Base-by-base conservation (phyloP, 2,329 filamentous ascomycete genomes). In the Penicillium italicum region DNA sequence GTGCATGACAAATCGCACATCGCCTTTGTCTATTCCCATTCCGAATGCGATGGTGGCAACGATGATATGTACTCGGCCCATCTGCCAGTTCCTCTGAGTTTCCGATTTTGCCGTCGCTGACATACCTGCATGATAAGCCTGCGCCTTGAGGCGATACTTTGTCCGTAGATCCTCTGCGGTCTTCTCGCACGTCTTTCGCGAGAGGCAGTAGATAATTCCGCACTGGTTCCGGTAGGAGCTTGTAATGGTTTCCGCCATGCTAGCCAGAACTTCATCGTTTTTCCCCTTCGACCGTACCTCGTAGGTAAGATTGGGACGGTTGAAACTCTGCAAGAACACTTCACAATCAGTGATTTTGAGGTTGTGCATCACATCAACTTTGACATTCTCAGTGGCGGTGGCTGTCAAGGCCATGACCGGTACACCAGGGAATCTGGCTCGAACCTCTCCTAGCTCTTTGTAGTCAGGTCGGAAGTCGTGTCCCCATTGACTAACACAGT, bases 21-120 rank as follows among this genome's bases (percentile, higher is more conserved):
- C 89, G 0, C 92, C 85, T 72, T 99, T 99, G 77, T 99, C 94
- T 62, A 99, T 99, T n/a, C 94, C 94, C 94, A 99, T 99, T 7
- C 94, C 94, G 70, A 99, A 99, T 24, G 94, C 94, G 72, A 99
- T 97, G 0, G 94, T 99, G 20, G 94, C 95, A 47, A 99, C 94
- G 41, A 99, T 95, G 33, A 99, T 89, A 63, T 96, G 89, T 66
- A 87, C 83, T 49, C 79, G 76, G 6, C 91, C 91, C 41, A 76
- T 77, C 72, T 99, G 94, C 94, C 94, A 99, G 30, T 85, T 74
- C 57, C 82, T 82, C 72, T 97, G 93, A 5, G 94, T 82, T 7
- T 80, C 71, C 1, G 81, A 79, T 70, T 93, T 93, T 49, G 89
- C 83, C 5, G 82, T 76, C 0, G 87, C 71, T 2, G 84, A 77